These are phyloP conservation scores for Pugionium dolabratum DNA, from an alignment of 345 rosid genomes.

Conservation along the genomic window DNA sequence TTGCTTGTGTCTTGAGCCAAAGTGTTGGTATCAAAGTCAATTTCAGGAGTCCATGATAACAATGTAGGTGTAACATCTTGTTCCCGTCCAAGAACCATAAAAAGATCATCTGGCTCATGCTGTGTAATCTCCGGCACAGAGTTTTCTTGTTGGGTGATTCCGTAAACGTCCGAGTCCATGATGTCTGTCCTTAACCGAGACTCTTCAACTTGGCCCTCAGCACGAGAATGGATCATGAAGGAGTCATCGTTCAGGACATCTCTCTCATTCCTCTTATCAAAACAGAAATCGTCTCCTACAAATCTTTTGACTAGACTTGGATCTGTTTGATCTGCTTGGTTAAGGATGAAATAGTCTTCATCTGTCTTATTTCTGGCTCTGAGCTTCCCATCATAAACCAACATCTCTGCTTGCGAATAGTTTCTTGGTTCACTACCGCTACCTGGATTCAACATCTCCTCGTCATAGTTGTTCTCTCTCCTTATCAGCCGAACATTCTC, in stretches of 20 bases:
- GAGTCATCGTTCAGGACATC: constrained; percentile 76
- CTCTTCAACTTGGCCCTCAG: constrained; percentile 50
- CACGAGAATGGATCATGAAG: constrained; percentile 76
- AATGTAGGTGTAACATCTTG: constrained; percentile 46
- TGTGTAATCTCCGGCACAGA: constrained; percentile 38
- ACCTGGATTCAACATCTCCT: constrained; percentile 55
- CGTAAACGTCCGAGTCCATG: constrained; percentile 63
- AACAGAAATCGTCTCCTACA: constrained; percentile 38
- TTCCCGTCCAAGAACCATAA: constrained; percentile 82
- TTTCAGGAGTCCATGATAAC: constrained; percentile 76
- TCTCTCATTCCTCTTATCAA: constrained; percentile 46
- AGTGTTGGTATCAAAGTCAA: constrained; percentile 60
- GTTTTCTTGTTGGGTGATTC: constrained; percentile 47
- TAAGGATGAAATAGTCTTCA: constrained; percentile 71
- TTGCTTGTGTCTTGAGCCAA: constrained; percentile 45
- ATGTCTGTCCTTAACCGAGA: constrained; percentile 56
- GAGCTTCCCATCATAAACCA: constrained; percentile 50
- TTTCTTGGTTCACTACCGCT: constrained; percentile 43
- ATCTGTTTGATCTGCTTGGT: constrained; percentile 44
- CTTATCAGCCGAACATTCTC: constrained; percentile 44
- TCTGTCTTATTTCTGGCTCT: constrained; percentile 56
- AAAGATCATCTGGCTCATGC: constrained; percentile 90
- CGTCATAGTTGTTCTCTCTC: constrained; percentile 50
- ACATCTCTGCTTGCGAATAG: constrained; percentile 36
- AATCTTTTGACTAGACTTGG: constrained; percentile 46